Base-by-base conservation (phyloP, 1,284 basidiomycete species). In the Ustilago sp. region DNA sequence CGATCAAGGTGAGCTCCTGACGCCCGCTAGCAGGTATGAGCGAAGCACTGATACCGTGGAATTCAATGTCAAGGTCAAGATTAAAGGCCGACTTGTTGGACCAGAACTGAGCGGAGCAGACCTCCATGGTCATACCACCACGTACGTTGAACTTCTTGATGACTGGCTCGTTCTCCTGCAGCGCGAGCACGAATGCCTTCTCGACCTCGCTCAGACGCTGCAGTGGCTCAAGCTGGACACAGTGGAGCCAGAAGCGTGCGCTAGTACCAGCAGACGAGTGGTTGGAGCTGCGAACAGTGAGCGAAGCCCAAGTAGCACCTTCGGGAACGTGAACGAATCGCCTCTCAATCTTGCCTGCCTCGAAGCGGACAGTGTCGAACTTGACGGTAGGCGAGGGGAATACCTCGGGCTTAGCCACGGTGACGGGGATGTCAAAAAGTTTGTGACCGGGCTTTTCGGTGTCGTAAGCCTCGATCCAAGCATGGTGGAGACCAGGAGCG, bases 41-140 rank as follows among this genome's bases (percentile, higher is more conserved):
- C 13, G 77, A 67, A 13, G 79, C 67, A 11, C 70, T 71, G 64
- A 83, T 77, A 52, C 86, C 86, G 67, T 87, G 86, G 77, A 86
- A 87, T 59, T 86, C 85, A 19, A 87, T 63, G 31, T 80, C 79
- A 32, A 85, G 59, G 47, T 85, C 84, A 13, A 87, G 61, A 51
- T 86, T 83, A 51, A 86, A 85, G 2, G 75, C 79, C 11, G 81
- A 77, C 52, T 76, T 73, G 58, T 78, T 79, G 58, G 80, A 82
- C 83, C 85, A 87, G 75, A 85, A 85, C 74, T 87, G 83, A 15
- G 86, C 85, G 3, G 82, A 77, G 66, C 82, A 85, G 34, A 87
- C 66, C 57, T 87, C 86, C 72, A 87, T 73, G 8, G 86, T 86
- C 63, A 79, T 69, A 17, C 83, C 86, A 23, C 83, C 83, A 19